Base-by-base conservation (phyloP, 495 filamentous ascomycete species). In the Cudoniella acicularis region DNA sequence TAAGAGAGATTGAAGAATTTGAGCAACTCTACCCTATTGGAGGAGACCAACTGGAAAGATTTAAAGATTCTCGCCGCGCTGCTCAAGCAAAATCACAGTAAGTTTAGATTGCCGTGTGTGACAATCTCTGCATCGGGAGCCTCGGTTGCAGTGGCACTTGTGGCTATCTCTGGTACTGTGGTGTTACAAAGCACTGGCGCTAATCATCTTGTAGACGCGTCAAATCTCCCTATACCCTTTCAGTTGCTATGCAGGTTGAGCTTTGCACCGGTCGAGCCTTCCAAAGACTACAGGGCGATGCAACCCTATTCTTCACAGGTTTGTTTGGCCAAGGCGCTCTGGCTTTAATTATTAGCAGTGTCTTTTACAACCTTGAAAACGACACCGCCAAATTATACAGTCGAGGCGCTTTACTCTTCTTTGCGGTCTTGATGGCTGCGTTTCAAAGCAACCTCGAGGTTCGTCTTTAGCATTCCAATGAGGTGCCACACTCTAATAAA, bases 391-490 rank as follows among this genome's bases (percentile, higher is more conserved):
- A 81, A 69, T 93, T 96, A 73, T 97, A 85, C 75, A 77, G 80
- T 55, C 82, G 89, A 18, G 90, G 88, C n/a, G 87, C 87, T 46
- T 73, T 96, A 2, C 74, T 97, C 10, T 97, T 96, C 79, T 95
- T 96, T 68, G 86, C 90, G 27, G 85, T 92, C 66, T 77, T 97
- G 36, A 80, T 95, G 71, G 95, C 93, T 69, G 91, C 91, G 23
- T 96, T 96, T 61, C 75, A 86, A 42, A 87, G 83, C 64, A 78
- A 85, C 53, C 73, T 95, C 23, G 91, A 96, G 69, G 84, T 87
- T 57, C 52, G 72, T 46, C 6, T 4, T 9, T 46, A 9, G n/a
- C 43, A 9, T n/a, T 59, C 23, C 56, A 3, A 17, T 25, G 8
- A 46, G 53, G 18, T 11, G 22, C 17, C 16, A 11, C 10, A 25